Evolutionary conservation across 2,329 filamentous ascomycete genomes (phyloP), one percentile per base, ranked within the genome.

Genomic region (Hymenoscyphus albidus): DNA sequence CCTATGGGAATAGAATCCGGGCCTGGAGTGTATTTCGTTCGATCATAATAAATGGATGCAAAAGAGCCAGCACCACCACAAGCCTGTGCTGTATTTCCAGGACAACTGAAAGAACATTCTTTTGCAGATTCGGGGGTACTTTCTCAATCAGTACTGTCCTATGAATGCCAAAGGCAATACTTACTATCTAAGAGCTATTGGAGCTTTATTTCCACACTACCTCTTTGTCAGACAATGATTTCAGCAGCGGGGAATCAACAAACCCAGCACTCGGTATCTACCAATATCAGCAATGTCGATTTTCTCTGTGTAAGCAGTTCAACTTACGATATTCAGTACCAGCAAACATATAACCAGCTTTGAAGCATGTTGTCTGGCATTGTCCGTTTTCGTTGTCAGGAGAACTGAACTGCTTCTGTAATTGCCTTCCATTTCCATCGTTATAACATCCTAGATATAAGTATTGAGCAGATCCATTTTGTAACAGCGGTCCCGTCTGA

Each of bases 361-460:
- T 67, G 18, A 73, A 67, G 48, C 74, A 76, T 6, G 71, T 70
- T 0, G 67, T 69, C 56, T 76, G 75, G 44, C 76, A 78, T 51
- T 77, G 70, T 5, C 75, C 77, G 62, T 76, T 75, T 2, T 76
- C 74, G 62, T 76, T 74, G n/a, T 69, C 73, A 2, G 66, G 68
- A 13, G 64, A 70, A 64, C 74, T 75, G 31, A 74, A 72, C 27
- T 73, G 69, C 7, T 67, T 74, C 12, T 66, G 56, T 14, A 79
- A 66, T 32, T 76, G 73, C n/a, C 78, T 74, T 35, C 76, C 76
- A 55, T 68, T 66, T 5, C 73, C 74, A 64, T 79, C 78, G 32
- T 72, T 70, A 67, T 79, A 80, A 61, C 78, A 80, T 18, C 78
- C 78, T 5, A 79, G 69, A 66, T 76, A 78, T 32, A 75, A 70